A percentile compares a stretch with the other conserved stretches of the same genome.
These are phyloP conservation scores for Aspergillus kassunensis DNA, from an alignment of 495 filamentous ascomycete species.

Conservation along the genomic window DNA sequence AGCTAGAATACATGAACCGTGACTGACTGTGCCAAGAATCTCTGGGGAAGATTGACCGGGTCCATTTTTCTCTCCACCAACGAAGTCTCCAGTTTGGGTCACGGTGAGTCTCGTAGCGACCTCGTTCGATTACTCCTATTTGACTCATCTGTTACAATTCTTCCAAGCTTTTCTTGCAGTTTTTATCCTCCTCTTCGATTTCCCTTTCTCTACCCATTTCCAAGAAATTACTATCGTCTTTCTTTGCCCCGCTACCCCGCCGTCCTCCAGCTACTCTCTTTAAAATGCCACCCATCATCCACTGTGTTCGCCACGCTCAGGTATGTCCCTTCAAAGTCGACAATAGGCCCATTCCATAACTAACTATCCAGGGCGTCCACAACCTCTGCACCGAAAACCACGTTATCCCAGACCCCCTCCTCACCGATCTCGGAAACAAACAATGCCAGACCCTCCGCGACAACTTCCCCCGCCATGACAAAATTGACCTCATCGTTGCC, in stretches of 20 bases:
- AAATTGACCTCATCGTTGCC: constrained; percentile 68
- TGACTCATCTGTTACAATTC: constrained; percentile 7
- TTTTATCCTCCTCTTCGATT: not conserved
- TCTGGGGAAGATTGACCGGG: not conserved
- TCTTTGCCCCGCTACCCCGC: constrained; percentile 13
- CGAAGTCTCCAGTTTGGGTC: constrained; percentile 13
- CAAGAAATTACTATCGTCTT: not conserved
- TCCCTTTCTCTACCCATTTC: not conserved
- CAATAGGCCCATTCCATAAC: no score
- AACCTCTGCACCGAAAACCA: constrained; percentile 75
- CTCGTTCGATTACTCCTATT: not conserved
- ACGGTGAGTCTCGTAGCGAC: constrained; percentile 1
- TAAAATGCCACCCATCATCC: constrained; percentile 40
- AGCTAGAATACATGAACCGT: no score
- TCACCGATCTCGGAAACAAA: constrained; percentile 69
- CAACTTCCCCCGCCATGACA: constrained; percentile 59
- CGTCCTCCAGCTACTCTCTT: no score
- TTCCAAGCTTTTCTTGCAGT: not conserved
- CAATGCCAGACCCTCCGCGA: constrained; percentile 66
- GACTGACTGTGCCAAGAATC: not conserved
- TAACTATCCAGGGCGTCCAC: constrained; percentile 73
- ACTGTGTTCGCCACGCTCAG: constrained; percentile 53
- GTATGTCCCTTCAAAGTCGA: constrained; percentile 27
- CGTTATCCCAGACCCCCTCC: constrained; percentile 66
- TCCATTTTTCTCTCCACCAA: constrained; percentile 11